A percentile compares a stretch with the other conserved stretches of the same genome.
These are phyloP conservation scores for Scortechinia acanthostroma DNA, from an alignment of 2,329 filamentous ascomycete genomes.

Conservation along the genomic window DNA sequence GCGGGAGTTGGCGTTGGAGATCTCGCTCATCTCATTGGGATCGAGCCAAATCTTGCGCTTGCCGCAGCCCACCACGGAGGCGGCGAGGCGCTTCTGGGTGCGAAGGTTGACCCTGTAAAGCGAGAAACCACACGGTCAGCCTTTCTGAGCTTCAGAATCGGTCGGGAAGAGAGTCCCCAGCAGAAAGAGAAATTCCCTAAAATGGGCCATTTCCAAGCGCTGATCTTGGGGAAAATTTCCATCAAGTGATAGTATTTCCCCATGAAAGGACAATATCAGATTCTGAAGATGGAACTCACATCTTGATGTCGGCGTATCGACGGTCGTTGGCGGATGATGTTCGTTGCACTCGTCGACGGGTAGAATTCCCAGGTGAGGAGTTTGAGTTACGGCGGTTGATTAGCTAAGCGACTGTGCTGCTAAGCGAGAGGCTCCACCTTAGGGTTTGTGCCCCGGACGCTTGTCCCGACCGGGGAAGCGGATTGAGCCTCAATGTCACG, in stretches of 20 bases:
- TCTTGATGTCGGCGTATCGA: constrained; percentile 34
- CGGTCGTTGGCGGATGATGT: constrained; percentile 33
- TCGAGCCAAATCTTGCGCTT: constrained; percentile 99
- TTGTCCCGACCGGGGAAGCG: constrained; percentile 10
- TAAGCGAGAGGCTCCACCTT: constrained; percentile 20
- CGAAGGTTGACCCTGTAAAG: constrained; percentile 89
- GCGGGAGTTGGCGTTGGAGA: constrained; percentile 99
- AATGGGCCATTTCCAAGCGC: constrained; percentile 2
- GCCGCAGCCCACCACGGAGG: constrained; percentile 96
- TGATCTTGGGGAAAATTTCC: constrained; percentile 8
- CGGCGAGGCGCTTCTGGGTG: constrained; percentile 99
- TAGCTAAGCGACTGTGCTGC: constrained; percentile 10
- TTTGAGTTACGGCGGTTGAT: constrained; percentile 22
- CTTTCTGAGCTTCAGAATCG: constrained; percentile 11
- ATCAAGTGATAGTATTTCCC: constrained; percentile 10
- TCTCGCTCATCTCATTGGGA: constrained; percentile 98
- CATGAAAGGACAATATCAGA: constrained; percentile 8
- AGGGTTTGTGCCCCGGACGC: constrained; percentile 20
- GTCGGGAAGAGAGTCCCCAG: neutral
- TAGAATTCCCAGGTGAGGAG: constrained; percentile 25
- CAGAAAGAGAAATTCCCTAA: neutral
- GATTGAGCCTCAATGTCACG: too few relatives aligned
- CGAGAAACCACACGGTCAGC: too few relatives aligned
- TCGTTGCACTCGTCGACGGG: constrained; percentile 26
- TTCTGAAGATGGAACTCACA: constrained; percentile 24